Base-by-base conservation (phyloP, 179 eudicot genomes). In the Beta corolliflora region DNA sequence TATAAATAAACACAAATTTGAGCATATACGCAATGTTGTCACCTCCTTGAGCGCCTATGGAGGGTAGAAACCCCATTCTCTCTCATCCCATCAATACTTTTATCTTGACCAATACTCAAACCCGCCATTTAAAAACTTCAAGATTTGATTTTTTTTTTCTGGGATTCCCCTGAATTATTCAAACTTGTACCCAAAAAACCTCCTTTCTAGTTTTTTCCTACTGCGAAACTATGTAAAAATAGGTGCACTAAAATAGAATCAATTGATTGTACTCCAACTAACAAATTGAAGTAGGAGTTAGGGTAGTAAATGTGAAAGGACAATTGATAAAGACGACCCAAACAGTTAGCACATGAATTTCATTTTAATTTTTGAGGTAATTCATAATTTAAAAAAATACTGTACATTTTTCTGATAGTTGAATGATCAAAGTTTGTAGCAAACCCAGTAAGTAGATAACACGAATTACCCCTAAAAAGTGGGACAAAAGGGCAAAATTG, bases 1-100 rank as follows among this genome's bases (percentile, higher is more conserved):
- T 55, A 69, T 29, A 68, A 11, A 8, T 16, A 46, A 25, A 31
- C 52, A 56, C 56, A 56, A 50, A 44, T 16, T 1, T 4, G 4
- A 13, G n/a, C 13, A 7, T 45, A 18, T 19, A 77, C 52, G 53
- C 69, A 73, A 75, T 70, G 60, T 81, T 77, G 72, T 84, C 74
- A 92, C 97, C 97, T 92, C 77, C 84, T 93, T 63, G 92, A 90
- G 83, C 95, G 90, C 81, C 87, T 88, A 84, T 92, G 97, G 41
- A 81, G 84, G 74, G 78, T 75, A 84, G 71, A 75, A 84, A 76
- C 81, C 63, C 84, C 91, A 78, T 79, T 63, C 48, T 83, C 84
- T 73, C 73, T 85, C 83, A 79, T 85, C 44, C 81, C 78, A 82
- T 46, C 84, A 31, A 84, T 61, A 79, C 81, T 79, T 81, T 77